Evolutionary conservation across 176 grass and related monocot genomes (phyloP).

Genomic region (Zoysia japonica): DNA sequence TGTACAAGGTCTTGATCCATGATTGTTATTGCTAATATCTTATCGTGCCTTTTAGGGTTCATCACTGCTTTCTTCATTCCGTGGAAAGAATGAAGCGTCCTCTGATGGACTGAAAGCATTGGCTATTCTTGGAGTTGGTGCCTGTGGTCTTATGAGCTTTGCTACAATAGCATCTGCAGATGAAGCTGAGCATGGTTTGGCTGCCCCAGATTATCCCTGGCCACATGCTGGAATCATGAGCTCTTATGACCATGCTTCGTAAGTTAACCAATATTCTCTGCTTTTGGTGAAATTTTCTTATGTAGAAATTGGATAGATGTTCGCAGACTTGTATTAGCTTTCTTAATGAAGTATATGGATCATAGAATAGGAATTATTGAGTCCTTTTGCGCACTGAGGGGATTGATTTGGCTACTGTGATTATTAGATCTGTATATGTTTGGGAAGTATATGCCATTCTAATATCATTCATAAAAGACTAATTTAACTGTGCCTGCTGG

Average conservation of each 20-base stretch:
- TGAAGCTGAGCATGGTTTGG: constrained; percentile 92
- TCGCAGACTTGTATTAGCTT: not conserved
- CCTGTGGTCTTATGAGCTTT: constrained; percentile 73
- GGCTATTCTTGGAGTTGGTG: constrained; percentile 77
- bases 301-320: not conserved
- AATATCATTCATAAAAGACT: not conserved
- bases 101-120: constrained; percentile 70
- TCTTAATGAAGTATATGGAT: not conserved
- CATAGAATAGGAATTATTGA: not conserved
- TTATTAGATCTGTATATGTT: not conserved
- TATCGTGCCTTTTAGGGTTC: constrained; percentile 51
- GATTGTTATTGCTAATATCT: not conserved
- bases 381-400: not conserved
- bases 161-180: constrained; percentile 83
- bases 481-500: not conserved
- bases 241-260: constrained; percentile 96
- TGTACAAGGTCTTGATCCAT: not conserved
- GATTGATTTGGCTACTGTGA: not conserved
- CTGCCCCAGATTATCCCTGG: constrained; percentile 79
- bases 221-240: constrained; percentile 96
- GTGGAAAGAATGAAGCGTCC: constrained; percentile 62
- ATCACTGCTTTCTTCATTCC: constrained; percentile 54
- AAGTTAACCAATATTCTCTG: constrained; percentile 41
- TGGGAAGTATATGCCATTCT: not conserved
- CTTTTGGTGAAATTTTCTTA: not conserved